Base-by-base conservation (phyloP, 2,329 filamentous ascomycete species). In the Tolypocladium pustulatum region DNA sequence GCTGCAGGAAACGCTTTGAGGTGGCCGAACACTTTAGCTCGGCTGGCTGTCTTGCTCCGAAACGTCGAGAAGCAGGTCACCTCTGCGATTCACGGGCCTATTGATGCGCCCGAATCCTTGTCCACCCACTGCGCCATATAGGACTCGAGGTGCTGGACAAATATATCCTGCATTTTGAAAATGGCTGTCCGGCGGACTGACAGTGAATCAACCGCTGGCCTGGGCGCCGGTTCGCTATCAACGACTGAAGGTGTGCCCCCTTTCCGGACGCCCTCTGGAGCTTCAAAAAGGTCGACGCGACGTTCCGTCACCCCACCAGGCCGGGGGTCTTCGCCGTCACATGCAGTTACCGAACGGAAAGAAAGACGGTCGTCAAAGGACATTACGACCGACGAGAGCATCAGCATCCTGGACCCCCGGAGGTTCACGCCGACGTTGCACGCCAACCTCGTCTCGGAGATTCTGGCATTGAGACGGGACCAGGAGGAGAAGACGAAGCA, bases 391-490 rank as follows among this genome's bases (percentile, higher is more conserved):
- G 85, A 93, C 63, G 88, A 93, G 62, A 83, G 77, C 52, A 85
- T 91, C 59, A 81, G 83, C 64, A 85, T 91, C 27, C 78, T 97
- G 36, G 94, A 99, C 68, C 91, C 94, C 3, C 85, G 93, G 58
- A 84, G 94, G 41, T 97, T 99, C 69, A 99, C 94, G 0, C 94
- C 94, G 1, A 97, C 92, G 0, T 76, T 99, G 13, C 94, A 97
- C 71, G 94, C 94, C 10, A 97, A 90, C 55, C 78, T 99, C 8
- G 93, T 99, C 0, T 93, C 93, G 0, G 94, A 99, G 72, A 99
- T 99, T 62, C 78, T 99, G 43, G 85, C 86, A 2, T 76, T 99
- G 55, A 85, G 92, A 27, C 82, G 94, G 59, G 94, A 99, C 63
- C 84, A 97, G 62, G 94, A 99, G 69, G 90, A 89, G 49, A 97